These are phyloP conservation scores for Fabrea salina DNA, from an alignment of 169 alveolate species.

Conservation along the genomic window DNA sequence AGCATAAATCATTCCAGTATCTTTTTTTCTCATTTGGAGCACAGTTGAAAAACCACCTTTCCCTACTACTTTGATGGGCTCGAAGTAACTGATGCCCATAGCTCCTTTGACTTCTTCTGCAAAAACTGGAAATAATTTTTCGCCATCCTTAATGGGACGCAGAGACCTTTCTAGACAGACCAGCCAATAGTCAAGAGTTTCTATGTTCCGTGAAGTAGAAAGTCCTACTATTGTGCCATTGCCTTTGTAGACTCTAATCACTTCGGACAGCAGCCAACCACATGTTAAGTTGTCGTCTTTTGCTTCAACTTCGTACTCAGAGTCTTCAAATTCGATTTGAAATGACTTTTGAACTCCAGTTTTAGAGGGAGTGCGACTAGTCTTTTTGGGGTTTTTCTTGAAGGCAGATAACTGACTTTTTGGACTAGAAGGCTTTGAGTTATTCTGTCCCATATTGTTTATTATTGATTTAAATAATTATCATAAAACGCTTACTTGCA, in stretches of 20 bases:
- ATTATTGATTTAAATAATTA: too few relatives aligned
- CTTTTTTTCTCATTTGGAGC: conserved; percentile 51
- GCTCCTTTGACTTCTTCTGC: neutral
- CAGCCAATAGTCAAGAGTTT: neutral
- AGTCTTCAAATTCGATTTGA: too few relatives aligned
- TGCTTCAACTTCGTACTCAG: neutral
- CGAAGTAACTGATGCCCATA: neutral
- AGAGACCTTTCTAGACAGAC: neutral
- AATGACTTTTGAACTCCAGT: too few relatives aligned
- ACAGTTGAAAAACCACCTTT: conserved; percentile 32
- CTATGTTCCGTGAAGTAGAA: neutral
- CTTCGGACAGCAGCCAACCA: conserved; percentile 21
- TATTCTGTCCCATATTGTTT: too few relatives aligned
- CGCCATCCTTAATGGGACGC: neutral
- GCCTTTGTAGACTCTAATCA: neutral
- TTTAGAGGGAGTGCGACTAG: too few relatives aligned
- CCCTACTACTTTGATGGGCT: conserved; percentile 28
- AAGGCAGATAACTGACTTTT: too few relatives aligned
- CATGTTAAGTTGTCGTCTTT: neutral
- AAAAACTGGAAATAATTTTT: conserved; percentile 10
- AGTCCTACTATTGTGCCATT: neutral
- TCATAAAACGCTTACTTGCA: too few relatives aligned
- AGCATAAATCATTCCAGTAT: conserved; percentile 66
- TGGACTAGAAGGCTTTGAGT: too few relatives aligned
- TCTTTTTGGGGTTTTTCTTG: too few relatives aligned